phyloP scores from a whole-genome alignment of 2,329 filamentous ascomycete species.

The Penicillium sp. region DNA sequence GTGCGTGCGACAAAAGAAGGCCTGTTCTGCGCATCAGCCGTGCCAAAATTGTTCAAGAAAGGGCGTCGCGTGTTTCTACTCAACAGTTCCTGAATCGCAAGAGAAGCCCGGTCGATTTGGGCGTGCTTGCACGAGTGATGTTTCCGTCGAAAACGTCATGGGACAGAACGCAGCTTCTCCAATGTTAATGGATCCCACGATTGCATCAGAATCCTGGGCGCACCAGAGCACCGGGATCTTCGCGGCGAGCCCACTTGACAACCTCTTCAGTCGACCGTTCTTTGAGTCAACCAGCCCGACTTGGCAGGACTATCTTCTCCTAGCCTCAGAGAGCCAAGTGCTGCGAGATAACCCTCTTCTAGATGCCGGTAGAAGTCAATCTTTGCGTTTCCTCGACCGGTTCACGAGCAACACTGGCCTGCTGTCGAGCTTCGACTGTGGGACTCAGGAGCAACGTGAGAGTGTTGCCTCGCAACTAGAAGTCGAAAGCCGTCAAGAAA shows the following conservation, averaged over 20 bases:
- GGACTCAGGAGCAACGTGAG: constrained; percentile 35
- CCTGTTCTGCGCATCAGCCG: constrained; percentile 35
- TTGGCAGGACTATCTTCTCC: constrained; percentile 16
- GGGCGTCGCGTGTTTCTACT: constrained; percentile 27
- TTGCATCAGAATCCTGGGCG: not conserved
- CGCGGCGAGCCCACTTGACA: constrained; percentile 3
- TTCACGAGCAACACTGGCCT: constrained; percentile 43
- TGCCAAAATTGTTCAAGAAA: constrained; percentile 32
- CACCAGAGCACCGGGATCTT: constrained; percentile 1
- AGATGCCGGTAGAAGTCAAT: constrained; percentile 16
- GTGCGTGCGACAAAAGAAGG: constrained; percentile 40
- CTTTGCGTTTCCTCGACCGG: constrained; percentile 34
- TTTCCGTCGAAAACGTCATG: not conserved
- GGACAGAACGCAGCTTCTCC: not conserved
- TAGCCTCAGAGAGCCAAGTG: constrained; percentile 8
- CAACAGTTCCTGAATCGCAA: constrained; percentile 8
- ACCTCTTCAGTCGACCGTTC: not conserved
- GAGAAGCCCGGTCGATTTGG: not conserved
- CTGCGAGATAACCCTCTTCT: constrained; percentile 2
- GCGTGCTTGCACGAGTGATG: not conserved
- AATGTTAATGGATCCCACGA: not conserved
- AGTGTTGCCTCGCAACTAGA: constrained; percentile 18
- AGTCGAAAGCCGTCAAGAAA: not conserved
- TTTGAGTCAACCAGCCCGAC: constrained; percentile 5
- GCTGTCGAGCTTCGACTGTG: constrained; percentile 42